Evolutionary conservation across 164 flowering plant species (phyloP).

Genomic region (Tetracentron sinense): DNA sequence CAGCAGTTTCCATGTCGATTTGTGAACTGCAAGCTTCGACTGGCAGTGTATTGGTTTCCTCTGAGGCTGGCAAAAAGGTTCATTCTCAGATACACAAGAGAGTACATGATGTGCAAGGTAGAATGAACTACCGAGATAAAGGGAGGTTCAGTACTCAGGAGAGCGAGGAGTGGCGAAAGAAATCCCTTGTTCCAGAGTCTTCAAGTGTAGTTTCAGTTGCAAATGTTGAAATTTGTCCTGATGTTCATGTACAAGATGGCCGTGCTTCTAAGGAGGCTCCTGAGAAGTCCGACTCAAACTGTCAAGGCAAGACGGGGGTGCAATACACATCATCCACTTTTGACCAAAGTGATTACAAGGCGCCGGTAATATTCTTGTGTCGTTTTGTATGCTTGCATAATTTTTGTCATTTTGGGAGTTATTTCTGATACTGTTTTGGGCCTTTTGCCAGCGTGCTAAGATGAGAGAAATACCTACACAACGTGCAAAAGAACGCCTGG

Average conservation of each 20-base stretch:
- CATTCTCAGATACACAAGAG: slow-evolving; percentile 36
- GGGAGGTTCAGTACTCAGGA: slow-evolving; percentile 45
- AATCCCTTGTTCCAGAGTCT: slow-evolving; percentile 24
- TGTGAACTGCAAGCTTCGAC: slow-evolving; percentile 7
- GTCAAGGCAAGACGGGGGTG: slow-evolving; percentile 37
- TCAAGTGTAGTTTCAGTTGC: slow-evolving; percentile 18
- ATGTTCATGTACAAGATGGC: slow-evolving; percentile 25
- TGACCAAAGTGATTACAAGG: slow-evolving; percentile 50
- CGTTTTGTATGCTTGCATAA: not conserved
- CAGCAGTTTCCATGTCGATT: slow-evolving; percentile 34
- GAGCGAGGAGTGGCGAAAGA: slow-evolving; percentile 61
- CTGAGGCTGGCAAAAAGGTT: slow-evolving; percentile 18
- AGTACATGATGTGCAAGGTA: slow-evolving; percentile 44
- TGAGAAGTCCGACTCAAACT: slow-evolving; percentile 26
- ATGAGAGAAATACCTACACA: slow-evolving; percentile 82
- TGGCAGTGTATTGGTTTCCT: slow-evolving; percentile 10
- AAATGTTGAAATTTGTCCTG: slow-evolving; percentile 25
- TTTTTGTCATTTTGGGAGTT: not conserved
- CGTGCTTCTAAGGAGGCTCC: slow-evolving; percentile 20
- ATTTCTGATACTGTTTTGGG: slow-evolving; percentile 11
- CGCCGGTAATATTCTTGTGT: slow-evolving; percentile 34
- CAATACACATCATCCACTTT: slow-evolving; percentile 26
- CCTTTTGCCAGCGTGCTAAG: slow-evolving; percentile 68
- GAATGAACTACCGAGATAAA: slow-evolving; percentile 49
- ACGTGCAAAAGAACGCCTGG: slow-evolving; percentile 64